These are phyloP conservation scores for Patellifolia procumbens DNA, from an alignment of 179 eudicot species.

Conservation along the genomic window DNA sequence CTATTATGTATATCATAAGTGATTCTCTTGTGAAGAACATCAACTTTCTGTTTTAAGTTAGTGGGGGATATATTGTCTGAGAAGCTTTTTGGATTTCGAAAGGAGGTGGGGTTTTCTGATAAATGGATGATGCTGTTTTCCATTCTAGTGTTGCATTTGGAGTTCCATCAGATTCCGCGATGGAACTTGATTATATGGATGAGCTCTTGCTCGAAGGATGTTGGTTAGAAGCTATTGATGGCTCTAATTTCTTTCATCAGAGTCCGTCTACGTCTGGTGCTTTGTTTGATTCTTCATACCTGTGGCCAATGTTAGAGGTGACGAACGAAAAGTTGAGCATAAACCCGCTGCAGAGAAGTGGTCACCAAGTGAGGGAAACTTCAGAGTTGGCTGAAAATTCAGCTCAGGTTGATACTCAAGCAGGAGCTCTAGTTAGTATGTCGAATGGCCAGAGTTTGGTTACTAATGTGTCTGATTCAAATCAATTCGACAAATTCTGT, in stretches of 20 bases:
- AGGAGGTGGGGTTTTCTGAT: constrained; percentile 18
- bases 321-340: constrained; percentile 22
- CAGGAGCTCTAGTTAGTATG: constrained; percentile 27
- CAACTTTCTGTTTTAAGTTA: constrained; percentile 21
- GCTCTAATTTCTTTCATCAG: constrained; percentile 55
- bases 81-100: constrained; percentile 27
- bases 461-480: constrained; percentile 16
- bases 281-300: constrained; percentile 53
- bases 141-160: constrained; percentile 42
- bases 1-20: constrained; percentile 29
- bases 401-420: constrained; percentile 33
- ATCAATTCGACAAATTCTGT: constrained; percentile 30
- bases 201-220: constrained; percentile 78
- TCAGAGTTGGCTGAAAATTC: constrained; percentile 40
- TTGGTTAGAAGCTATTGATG: constrained; percentile 73
- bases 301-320: constrained; percentile 52
- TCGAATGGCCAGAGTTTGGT: constrained; percentile 22
- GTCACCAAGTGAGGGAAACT: constrained; percentile 43
- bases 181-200: constrained; percentile 88
- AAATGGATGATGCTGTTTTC: constrained; percentile 68
- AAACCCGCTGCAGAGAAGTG: constrained; percentile 34
- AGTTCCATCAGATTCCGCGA: constrained; percentile 47
- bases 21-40: constrained; percentile 21
- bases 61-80: constrained; percentile 31
- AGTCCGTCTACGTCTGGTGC: constrained; percentile 41